Evolutionary conservation across 331 rosid genomes (phyloP).

Genomic region (Rosa hybrid): DNA sequence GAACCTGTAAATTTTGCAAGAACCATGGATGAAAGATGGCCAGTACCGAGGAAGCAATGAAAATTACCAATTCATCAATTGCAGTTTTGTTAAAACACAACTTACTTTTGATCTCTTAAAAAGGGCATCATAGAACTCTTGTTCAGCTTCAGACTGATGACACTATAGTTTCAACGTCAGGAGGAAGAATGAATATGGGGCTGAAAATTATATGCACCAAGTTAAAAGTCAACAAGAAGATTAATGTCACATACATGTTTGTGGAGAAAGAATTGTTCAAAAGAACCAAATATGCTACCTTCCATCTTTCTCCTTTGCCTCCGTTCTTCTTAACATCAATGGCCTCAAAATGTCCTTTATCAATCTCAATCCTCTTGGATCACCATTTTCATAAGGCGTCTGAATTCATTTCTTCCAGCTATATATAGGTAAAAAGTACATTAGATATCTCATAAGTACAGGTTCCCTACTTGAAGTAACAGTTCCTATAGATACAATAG

Average conservation of each 20-base stretch:
- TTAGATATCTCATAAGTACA: neutral
- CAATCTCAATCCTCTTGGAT: constrained; percentile 68
- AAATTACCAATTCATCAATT: neutral
- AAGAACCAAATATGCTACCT: constrained; percentile 9
- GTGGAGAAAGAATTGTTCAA: neutral
- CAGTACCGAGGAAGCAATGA: neutral
- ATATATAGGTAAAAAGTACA: neutral
- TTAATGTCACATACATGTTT: neutral
- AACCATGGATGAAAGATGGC: neutral
- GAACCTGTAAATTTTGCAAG: constrained; percentile 47
- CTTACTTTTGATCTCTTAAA: constrained; percentile 72
- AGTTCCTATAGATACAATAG: no score
- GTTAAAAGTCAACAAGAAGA: neutral
- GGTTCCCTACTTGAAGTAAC: neutral
- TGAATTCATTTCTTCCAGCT: constrained; percentile 86
- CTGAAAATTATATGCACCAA: constrained; percentile 36
- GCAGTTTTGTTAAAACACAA: constrained; percentile 1
- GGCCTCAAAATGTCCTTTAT: constrained; percentile 85
- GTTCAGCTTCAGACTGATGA: constrained; percentile 74
- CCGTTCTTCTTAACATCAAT: constrained; percentile 83
- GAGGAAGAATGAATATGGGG: constrained; percentile 77
- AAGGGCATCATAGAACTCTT: constrained; percentile 74
- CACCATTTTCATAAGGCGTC: constrained; percentile 74
- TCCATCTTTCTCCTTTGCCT: constrained; percentile 2
- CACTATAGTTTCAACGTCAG: constrained; percentile 70